phyloP scores from a whole-genome alignment of 1,139 yeast species.

The Debaryomyces psychrophilus region DNA sequence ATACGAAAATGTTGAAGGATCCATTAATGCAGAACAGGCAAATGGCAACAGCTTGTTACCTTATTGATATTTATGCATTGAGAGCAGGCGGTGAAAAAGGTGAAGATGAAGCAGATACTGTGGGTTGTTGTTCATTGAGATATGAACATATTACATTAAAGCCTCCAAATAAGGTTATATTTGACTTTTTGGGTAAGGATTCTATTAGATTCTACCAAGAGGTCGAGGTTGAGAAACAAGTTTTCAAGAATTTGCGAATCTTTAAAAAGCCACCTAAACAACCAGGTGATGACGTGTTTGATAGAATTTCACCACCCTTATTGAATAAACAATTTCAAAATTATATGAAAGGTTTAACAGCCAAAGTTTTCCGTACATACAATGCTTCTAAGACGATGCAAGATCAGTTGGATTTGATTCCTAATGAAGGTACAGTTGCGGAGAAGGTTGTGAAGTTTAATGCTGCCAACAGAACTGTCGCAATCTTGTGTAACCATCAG shows the following conservation, averaged over 20 bases:
- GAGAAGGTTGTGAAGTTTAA: conserved; percentile 87
- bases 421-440: conserved; percentile 81
- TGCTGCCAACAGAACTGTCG: conserved; percentile 95
- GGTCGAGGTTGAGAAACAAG: conserved; percentile 87
- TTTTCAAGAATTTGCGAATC: conserved; percentile 81
- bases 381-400: conserved; percentile 98
- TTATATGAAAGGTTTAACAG: conserved; percentile 92
- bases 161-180: conserved; percentile 87
- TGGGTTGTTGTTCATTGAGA: conserved; percentile 93
- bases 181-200: conserved; percentile 95
- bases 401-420: conserved; percentile 82
- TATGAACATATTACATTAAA: conserved; percentile 84
- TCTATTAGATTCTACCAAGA: conserved; percentile 91
- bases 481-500: conserved; percentile 96
- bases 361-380: conserved; percentile 96
- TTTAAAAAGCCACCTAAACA: conserved; percentile 87
- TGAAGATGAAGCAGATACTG: conserved; percentile 97
- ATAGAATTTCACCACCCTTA: conserved; percentile 80
- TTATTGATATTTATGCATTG: conserved; percentile 91
- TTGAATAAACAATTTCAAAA: conserved; percentile 85
- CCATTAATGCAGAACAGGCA: conserved; percentile 85
- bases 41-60: conserved; percentile 90
- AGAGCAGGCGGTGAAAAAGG: conserved; percentile 99
- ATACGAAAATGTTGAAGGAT: conserved; percentile 69
- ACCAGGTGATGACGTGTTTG: conserved; percentile 92